phyloP scores from a whole-genome alignment of 106 monocot species.

The Narthecium ossifragum region DNA sequence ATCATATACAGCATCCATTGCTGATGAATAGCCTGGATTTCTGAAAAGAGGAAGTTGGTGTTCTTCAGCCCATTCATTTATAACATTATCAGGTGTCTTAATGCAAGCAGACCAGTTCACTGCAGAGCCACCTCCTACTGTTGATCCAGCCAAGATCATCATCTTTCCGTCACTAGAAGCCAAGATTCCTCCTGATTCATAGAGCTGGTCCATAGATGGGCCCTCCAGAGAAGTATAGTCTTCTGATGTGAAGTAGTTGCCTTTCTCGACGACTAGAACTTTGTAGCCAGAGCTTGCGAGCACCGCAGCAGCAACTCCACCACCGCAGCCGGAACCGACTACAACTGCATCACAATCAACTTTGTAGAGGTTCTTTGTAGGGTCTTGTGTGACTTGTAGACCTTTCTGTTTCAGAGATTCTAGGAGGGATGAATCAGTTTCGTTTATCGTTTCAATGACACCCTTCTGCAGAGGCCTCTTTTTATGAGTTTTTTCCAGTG shows the following conservation, averaged over 20 bases:
- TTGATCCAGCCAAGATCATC: conserved; percentile 48
- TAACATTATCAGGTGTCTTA: conserved; percentile 36
- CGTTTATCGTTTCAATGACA: conserved; percentile 47
- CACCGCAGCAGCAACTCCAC: conserved; percentile 77
- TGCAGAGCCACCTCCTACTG: conserved; percentile 71
- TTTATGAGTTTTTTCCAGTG: background rate
- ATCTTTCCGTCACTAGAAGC: conserved; percentile 31
- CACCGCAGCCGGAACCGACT: conserved; percentile 81
- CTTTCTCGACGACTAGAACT: conserved; percentile 79
- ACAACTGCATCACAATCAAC: conserved; percentile 69
- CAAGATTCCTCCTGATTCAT: conserved; percentile 48
- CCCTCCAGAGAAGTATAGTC: conserved; percentile 65
- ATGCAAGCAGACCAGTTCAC: conserved; percentile 74
- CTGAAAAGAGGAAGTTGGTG: conserved; percentile 29
- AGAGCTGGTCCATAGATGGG: conserved; percentile 43
- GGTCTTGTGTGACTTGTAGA: conserved; percentile 24
- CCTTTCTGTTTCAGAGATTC: conserved; percentile 46
- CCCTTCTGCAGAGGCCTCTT: conserved; percentile 74
- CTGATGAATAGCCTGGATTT: conserved; percentile 30
- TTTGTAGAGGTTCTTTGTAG: conserved; percentile 7
- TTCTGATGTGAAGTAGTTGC: conserved; percentile 59
- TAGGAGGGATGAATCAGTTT: conserved; percentile 44
- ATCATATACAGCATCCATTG: conserved; percentile 64
- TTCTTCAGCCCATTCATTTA: conserved; percentile 61
- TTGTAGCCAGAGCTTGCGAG: conserved; percentile 56